Conservation (phyloP, 345 rosid species). For the Viola odorata region DNA sequence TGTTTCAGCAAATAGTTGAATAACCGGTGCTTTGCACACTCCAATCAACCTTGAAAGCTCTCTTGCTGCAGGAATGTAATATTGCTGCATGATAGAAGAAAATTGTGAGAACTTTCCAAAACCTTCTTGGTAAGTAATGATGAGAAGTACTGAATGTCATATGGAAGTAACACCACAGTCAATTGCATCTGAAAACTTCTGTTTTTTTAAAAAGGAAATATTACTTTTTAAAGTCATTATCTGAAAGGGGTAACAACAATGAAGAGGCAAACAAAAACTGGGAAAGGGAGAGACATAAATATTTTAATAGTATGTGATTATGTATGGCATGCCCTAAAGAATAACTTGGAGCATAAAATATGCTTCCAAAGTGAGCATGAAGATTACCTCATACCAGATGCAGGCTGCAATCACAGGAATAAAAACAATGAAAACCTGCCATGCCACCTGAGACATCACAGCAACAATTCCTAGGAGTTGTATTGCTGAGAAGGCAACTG, state of each 20-base stretch:
- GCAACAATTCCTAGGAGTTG: conserved; percentile 61
- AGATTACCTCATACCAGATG: conserved; percentile 74
- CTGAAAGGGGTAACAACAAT: background rate
- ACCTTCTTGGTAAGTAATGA: too few species aligned
- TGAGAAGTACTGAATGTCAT: too few species aligned
- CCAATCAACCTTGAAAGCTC: conserved; percentile 67
- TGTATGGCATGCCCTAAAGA: background rate
- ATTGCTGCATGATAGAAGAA: conserved; percentile 40
- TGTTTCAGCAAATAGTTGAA: conserved; percentile 74
- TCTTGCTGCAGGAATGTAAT: conserved; percentile 62
- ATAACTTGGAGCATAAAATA: background rate
- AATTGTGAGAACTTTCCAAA: conserved; percentile 1
- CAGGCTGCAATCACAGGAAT: conserved; percentile 58
- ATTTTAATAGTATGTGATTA: background rate
- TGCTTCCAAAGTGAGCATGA: background rate
- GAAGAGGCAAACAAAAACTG: background rate
- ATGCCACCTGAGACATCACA: conserved; percentile 77
- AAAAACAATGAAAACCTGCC: conserved; percentile 69
- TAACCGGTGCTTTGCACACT: conserved; percentile 64
- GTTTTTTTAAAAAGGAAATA: too few species aligned
- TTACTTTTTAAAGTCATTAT: background rate
- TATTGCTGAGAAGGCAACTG: conserved; percentile 44
- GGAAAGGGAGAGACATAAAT: background rate
- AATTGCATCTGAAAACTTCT: too few species aligned
- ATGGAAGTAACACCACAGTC: too few species aligned